These are phyloP conservation scores for Leccinum fibrillosum DNA, from an alignment of 768 basidiomycete species.

Conservation along the genomic window DNA sequence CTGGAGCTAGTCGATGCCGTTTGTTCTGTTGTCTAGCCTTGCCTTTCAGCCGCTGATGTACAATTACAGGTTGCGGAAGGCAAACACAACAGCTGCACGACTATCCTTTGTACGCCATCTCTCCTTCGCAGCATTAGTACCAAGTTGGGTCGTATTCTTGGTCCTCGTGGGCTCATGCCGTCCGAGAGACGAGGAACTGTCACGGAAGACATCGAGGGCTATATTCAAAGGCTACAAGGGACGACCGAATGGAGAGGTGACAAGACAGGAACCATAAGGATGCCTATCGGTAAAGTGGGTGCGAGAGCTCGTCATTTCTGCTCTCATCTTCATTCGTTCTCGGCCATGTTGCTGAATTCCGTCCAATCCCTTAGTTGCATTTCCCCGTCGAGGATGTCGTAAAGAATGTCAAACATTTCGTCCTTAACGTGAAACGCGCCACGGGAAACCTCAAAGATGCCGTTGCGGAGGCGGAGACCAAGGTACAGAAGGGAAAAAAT, in stretches of 20 bases:
- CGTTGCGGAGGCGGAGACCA: constrained; percentile 37
- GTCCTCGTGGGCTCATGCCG: constrained; percentile 95
- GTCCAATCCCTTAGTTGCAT: constrained; percentile 49
- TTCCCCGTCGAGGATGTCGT: constrained; percentile 75
- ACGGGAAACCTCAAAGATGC: constrained; percentile 65
- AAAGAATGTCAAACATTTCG: constrained; percentile 75
- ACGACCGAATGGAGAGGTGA: constrained; percentile 94
- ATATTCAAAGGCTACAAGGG: constrained; percentile 74
- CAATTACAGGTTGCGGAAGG: constrained; percentile 61
- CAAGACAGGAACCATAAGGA: constrained; percentile 77
- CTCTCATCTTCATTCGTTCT: neutral
- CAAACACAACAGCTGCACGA: constrained; percentile 68
- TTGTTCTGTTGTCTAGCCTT: constrained; percentile 28
- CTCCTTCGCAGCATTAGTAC: constrained; percentile 78
- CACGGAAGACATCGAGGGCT: constrained; percentile 81
- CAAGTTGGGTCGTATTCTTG: constrained; percentile 73
- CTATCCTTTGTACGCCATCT: constrained; percentile 78
- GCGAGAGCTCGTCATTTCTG: neutral
- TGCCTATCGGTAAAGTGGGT: constrained; percentile 74
- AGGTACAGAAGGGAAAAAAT: constrained; percentile 36
- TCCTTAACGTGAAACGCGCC: constrained; percentile 68
- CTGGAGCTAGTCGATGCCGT: constrained; percentile 86
- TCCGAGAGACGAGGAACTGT: constrained; percentile 92
- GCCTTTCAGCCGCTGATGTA: neutral
- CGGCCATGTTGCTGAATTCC: constrained; percentile 1